Conservation (phyloP, 495 filamentous ascomycete genomes). For the Jackrogersella minutella region DNA sequence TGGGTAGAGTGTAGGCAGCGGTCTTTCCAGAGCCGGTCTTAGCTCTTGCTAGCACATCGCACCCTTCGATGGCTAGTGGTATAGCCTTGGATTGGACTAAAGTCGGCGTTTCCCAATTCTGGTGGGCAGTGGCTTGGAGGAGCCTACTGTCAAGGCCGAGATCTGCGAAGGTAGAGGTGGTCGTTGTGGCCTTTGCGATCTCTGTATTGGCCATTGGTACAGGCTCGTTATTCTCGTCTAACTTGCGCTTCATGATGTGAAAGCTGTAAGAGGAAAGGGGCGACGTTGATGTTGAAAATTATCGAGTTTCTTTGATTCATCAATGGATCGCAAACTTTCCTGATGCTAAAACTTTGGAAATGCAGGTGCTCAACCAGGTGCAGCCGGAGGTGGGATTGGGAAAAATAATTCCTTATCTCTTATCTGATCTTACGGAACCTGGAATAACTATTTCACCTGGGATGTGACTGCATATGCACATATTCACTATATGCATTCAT, state of each 20-base stretch:
- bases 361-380: too few species aligned
- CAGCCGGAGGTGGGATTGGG: constrained; percentile 5
- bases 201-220: constrained; percentile 32
- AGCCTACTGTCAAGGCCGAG: constrained; percentile 84
- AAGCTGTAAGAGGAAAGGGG: not conserved
- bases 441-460: constrained; percentile 29
- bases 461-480: not conserved
- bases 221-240: constrained; percentile 60
- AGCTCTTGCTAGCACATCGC: constrained; percentile 88
- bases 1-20: constrained; percentile 92
- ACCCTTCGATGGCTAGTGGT: constrained; percentile 86
- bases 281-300: not conserved
- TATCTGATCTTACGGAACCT: constrained; percentile 34
- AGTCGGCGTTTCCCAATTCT: constrained; percentile 85
- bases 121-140: constrained; percentile 82
- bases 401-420: constrained; percentile 41
- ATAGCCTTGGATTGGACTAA: constrained; percentile 86
- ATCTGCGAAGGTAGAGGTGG: constrained; percentile 55
- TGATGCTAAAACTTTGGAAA: not conserved
- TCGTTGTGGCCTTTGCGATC: constrained; percentile 22
- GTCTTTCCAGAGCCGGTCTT: constrained; percentile 97
- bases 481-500: not conserved
- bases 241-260: constrained; percentile 62
- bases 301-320: not conserved
- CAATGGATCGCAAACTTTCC: constrained; percentile 1